Percentiles rank a stretch among this genome's conserved stretches.
These are phyloP conservation scores for Asterionellopsis glacialis DNA, from an alignment of 108 stramenopile genomes.

Conservation along the genomic window DNA sequence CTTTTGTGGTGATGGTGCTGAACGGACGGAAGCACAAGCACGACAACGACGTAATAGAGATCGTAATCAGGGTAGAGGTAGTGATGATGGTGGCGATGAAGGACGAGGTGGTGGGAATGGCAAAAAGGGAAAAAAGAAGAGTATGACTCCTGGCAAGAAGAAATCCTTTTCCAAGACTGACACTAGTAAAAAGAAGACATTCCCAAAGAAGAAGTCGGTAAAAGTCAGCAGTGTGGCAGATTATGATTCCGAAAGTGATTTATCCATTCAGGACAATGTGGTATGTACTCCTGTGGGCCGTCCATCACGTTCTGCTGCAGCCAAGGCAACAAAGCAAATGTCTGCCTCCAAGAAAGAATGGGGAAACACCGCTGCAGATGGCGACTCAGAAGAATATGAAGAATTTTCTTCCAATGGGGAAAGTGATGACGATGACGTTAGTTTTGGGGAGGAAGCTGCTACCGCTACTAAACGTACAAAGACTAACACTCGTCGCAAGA, in stretches of 20 bases:
- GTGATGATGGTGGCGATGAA: conserved; percentile 15
- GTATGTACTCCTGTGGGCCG: conserved; percentile 2
- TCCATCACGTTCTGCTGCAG: conserved; percentile 45
- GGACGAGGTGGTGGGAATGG: conserved; percentile 13
- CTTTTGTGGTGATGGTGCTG: conserved; percentile 92
- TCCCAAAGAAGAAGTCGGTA: conserved; percentile 31
- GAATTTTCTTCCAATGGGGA: conserved; percentile 1
- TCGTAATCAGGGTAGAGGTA: conserved; percentile 14
- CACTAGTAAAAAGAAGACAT: conserved; percentile 6
- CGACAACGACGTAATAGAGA: conserved; percentile 76
- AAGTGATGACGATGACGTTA: conserved; percentile 23
- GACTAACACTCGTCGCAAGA: conserved; percentile 2
- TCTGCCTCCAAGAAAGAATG: conserved; percentile 22
- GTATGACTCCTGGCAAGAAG: conserved; percentile 6
- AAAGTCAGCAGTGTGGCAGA: conserved; percentile 12
- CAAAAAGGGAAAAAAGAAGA: conserved; percentile 25
- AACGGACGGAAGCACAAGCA: conserved; percentile 90
- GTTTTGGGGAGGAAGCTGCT: neutral
- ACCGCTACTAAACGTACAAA: neutral
- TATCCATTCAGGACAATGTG: conserved; percentile 19
- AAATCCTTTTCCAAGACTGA: conserved; percentile 7
- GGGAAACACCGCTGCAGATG: conserved; percentile 4
- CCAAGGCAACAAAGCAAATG: conserved; percentile 28
- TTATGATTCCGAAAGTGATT: conserved; percentile 57
- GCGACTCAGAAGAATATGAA: conserved; percentile 16